Base-by-base conservation (phyloP, 192 early-diverging fungal species). In the Gryganskiella cystojenkinii region DNA sequence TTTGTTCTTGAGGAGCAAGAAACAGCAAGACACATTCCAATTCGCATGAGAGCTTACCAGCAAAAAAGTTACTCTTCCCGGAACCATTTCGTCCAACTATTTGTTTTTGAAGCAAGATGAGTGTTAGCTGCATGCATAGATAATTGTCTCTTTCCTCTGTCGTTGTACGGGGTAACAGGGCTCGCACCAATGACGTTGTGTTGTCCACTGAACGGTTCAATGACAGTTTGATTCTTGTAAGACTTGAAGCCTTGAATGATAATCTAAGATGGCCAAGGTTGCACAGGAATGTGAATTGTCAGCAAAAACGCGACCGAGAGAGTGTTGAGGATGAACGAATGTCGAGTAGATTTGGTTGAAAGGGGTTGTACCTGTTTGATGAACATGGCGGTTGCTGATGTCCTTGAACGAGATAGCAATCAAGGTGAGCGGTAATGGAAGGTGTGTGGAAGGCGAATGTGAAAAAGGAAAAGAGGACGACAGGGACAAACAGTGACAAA, bases 231-330 rank as follows among this genome's bases (percentile, higher is more conserved):
- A 66, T 99, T 95, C 80, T 96, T 97, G 84, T 99, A 99, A 74
- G 95, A 97, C 84, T 99, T 99, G 90, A 99, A 99, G 51, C 98
- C 98, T 74, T 97, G 95, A 64, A 99, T 99, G 40, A 92, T 90
- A 71, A 99, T 95, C 91, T 93, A 57, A 2, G n/a, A 56, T 11
- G 25, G 52, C 37, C 27, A 20, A 31, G 25, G 24, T 24, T 24
- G 13, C 7, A n/a, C n/a, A n/a, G n/a, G n/a, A n/a, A n/a, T n/a
- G n/a, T n/a, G n/a, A n/a, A n/a, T n/a, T n/a, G n/a, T n/a, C 22
- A 20, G 20, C 7, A 34, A n/a, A 22, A 19, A 22, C 24, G 11
- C 44, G 19, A 11, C 44, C 44, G 14, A 45, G 44, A 20, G 7
- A 24, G 24, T 35, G 17, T n/a, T 13, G 13, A 34, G 30, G 28